Conservation (phyloP, 139 green algal species). For the Raphidocelis subcapitata region DNA sequence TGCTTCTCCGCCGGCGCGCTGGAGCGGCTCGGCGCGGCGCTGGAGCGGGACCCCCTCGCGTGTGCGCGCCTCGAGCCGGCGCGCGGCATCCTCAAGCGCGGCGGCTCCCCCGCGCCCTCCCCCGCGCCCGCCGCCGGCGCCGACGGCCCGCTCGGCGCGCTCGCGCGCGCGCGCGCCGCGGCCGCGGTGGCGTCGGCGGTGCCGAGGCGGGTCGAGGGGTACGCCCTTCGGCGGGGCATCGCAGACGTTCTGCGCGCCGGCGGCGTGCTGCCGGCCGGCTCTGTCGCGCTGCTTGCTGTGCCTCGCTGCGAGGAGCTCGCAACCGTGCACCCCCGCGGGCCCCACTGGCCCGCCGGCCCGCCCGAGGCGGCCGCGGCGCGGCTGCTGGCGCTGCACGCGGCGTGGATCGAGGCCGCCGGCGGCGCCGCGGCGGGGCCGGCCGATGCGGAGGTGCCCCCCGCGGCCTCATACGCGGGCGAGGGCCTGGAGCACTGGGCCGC, state of each 20-base stretch:
- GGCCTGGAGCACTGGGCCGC: constrained; percentile 37
- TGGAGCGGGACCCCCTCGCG: not conserved
- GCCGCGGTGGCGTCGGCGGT: constrained; percentile 6
- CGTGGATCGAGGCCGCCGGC: constrained; percentile 49
- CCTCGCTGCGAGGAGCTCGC: constrained; percentile 10
- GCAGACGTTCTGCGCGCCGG: constrained; percentile 57
- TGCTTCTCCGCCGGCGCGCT: constrained; percentile 16
- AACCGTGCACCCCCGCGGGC: not conserved
- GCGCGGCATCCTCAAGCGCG: constrained; percentile 5
- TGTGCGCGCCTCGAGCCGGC: constrained; percentile 13
- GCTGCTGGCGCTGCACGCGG: constrained; percentile 65
- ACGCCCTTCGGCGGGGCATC: not conserved
- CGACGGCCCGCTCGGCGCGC: constrained; percentile 4
- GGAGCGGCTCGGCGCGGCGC: not conserved
- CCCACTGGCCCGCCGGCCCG: constrained; percentile 34
- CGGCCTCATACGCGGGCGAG: constrained; percentile 63
- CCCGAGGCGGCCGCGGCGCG: constrained; percentile 62
- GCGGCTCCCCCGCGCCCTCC: not conserved
- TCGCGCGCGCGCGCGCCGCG: constrained; percentile 4
- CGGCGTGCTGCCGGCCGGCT: constrained; percentile 53
- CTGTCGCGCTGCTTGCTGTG: constrained; percentile 1
- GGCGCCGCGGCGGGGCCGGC: constrained; percentile 27
- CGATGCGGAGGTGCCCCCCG: constrained; percentile 61
- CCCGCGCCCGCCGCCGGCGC: constrained; percentile 8
- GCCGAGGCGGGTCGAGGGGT: constrained; percentile 14